Percentiles rank a stretch among this genome's conserved stretches.
phyloP scores from a whole-genome alignment of 1,284 basidiomycete species.

The Irpex sp. region DNA sequence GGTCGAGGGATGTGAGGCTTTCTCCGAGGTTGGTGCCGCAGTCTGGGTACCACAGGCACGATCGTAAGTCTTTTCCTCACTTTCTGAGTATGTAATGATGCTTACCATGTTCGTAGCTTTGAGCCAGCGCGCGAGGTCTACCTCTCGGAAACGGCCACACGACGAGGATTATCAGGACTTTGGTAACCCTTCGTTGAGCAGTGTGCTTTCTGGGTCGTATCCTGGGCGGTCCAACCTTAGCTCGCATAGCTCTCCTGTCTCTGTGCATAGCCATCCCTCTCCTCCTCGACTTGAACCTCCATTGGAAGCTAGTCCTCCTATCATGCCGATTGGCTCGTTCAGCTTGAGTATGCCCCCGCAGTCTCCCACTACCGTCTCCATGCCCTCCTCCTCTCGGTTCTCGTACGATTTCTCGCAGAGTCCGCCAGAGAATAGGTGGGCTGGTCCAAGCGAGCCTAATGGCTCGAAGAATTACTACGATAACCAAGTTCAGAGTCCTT shows the following conservation, averaged over 20 bases:
- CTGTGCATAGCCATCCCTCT: conserved; percentile 62
- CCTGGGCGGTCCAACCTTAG: conserved; percentile 41
- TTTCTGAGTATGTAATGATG: too few species aligned
- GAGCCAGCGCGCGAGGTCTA: conserved; percentile 61
- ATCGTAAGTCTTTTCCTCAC: conserved; percentile 44
- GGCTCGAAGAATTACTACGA: conserved; percentile 26
- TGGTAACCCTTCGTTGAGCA: conserved; percentile 29
- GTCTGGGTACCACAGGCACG: conserved; percentile 61
- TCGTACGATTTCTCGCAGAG: conserved; percentile 49
- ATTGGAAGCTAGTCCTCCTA: conserved; percentile 24
- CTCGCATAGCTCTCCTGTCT: conserved; percentile 71
- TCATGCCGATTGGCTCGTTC: conserved; percentile 19
- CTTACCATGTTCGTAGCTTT: conserved; percentile 1
- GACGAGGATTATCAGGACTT: conserved; percentile 51
- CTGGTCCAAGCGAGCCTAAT: conserved; percentile 21
- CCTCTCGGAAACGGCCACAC: conserved; percentile 66
- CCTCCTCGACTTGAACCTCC: conserved; percentile 42
- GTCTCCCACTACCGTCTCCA: conserved; percentile 23
- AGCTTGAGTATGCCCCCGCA: conserved; percentile 23
- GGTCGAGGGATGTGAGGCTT: conserved; percentile 56
- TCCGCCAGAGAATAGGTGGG: conserved; percentile 25
- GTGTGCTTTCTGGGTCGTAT: conserved; percentile 31
- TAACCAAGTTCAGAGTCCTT: conserved; percentile 12
- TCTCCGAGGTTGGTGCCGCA: conserved; percentile 57
- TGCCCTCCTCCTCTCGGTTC: conserved; percentile 42